phyloP scores from a whole-genome alignment of 2,329 filamentous ascomycete genomes.

The Leptographium lundbergii region DNA sequence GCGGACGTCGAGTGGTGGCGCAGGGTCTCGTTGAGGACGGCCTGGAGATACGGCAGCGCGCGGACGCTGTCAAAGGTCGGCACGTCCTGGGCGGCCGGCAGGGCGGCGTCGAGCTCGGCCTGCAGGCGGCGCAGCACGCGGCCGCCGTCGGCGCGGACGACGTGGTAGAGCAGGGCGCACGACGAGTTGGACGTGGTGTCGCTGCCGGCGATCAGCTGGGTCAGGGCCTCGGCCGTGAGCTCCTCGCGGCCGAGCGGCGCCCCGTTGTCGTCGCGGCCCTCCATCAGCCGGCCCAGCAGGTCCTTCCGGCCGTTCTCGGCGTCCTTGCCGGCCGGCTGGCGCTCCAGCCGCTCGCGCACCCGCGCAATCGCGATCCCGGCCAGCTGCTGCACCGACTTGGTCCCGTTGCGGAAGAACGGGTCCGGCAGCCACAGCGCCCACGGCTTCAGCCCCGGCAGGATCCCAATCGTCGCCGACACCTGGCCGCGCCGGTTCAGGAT shows the following conservation, averaged over 20 bases:
- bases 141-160: constrained; percentile 47
- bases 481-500: constrained; percentile 82
- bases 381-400: constrained; percentile 64
- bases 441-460: constrained; percentile 60
- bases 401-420: constrained; percentile 64
- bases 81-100: constrained; percentile 49
- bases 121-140: constrained; percentile 57
- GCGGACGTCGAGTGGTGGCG: constrained; percentile 79
- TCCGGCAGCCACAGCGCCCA: constrained; percentile 73
- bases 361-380: constrained; percentile 80
- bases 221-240: constrained; percentile 77
- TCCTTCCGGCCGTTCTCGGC: constrained; percentile 45
- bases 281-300: constrained; percentile 71
- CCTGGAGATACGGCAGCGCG: constrained; percentile 62
- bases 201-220: constrained; percentile 70
- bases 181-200: constrained; percentile 71
- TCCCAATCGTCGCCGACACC: constrained; percentile 69
- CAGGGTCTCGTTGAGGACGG: constrained; percentile 71
- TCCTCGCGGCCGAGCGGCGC: constrained; percentile 64
- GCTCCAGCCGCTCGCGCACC: constrained; percentile 61
- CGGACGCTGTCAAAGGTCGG: constrained; percentile 61
- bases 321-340: constrained; percentile 44
- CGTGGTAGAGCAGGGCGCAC: constrained; percentile 73
- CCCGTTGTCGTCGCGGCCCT: constrained; percentile 71
- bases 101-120: constrained; percentile 57